These are phyloP conservation scores for Colletotrichum lindemuthianum DNA, from an alignment of 2,329 filamentous ascomycete species.

Conservation along the genomic window DNA sequence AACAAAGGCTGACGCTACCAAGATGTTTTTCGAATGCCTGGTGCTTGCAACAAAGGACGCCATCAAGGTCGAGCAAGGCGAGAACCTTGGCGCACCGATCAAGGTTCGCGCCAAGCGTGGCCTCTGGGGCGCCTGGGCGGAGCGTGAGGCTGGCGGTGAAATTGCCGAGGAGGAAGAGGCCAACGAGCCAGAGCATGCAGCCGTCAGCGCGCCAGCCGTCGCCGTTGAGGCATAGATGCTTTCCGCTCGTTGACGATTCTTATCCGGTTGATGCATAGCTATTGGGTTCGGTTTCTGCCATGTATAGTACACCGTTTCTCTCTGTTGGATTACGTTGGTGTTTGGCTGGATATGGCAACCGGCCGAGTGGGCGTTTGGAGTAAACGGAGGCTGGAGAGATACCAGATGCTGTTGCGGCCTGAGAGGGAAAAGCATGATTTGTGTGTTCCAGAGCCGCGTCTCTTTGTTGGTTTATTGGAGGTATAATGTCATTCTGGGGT, in stretches of 20 bases:
- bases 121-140: slow-evolving; percentile 98
- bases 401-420: slow-evolving; percentile 37
- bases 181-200: slow-evolving; percentile 45
- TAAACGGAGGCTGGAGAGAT: slow-evolving; percentile 37
- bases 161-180: slow-evolving; percentile 63
- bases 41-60: slow-evolving; percentile 98
- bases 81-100: slow-evolving; percentile 81
- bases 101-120: slow-evolving; percentile 89
- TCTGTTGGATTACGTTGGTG: slow-evolving; percentile 34
- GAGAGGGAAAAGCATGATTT: slow-evolving; percentile 35
- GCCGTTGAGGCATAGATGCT: slow-evolving; percentile 49
- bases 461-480: slow-evolving; percentile 24
- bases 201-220: slow-evolving; percentile 40
- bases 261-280: slow-evolving; percentile 34
- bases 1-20: slow-evolving; percentile 90
- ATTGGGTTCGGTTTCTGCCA: slow-evolving; percentile 30
- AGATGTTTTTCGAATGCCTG: slow-evolving; percentile 99
- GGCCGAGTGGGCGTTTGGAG: slow-evolving; percentile 38
- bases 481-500: slow-evolving; percentile 24
- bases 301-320: slow-evolving; percentile 35
- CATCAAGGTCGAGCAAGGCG: slow-evolving; percentile 91
- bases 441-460: slow-evolving; percentile 31
- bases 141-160: slow-evolving; percentile 74
- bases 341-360: slow-evolving; percentile 31
- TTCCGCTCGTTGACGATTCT: slow-evolving; percentile 26